Evolutionary conservation across 345 rosid species (phyloP), one percentile per base, ranked within the genome.

Genomic region (Pelargonium nanum): DNA sequence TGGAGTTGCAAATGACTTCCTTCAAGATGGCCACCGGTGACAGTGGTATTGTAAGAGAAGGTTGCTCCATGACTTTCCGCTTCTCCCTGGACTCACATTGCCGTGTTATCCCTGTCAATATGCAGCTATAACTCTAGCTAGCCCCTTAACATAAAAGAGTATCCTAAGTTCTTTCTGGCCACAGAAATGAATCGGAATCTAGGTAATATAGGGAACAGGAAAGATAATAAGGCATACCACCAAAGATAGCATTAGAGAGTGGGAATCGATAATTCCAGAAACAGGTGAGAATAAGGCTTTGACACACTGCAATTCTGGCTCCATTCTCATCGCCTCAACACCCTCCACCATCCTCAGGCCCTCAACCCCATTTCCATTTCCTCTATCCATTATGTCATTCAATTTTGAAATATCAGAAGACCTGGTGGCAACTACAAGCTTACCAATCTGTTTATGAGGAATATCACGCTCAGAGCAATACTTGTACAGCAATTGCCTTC

Each of bases 241-340:
- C 64, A 92, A 67, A 63, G 93, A 83, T 10, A 92, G 77, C 95
- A 92, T 87, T 53, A 92, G 74, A 32, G 91, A 81, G 77, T 92
- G 96, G 13, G 81, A 59, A 78, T 92, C 95, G 13, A 92, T 67
- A 48, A 92, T 86, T 55, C 96, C 96, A 61, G 98, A 79, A 54
- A 71, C 65, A 63, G 95, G 88, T 12, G 95, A 92, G 15, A 83
- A 61, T 60, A 92, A 75, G 6, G 98, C 98, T 68, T 83, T 89
- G 26, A 77, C 86, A 58, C 96, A 92, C 6, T 80, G 78, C 77
- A 92, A 72, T 28, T 77, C 68, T 44, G 96, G 95, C 63, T 92
- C 98, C 86, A 89, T 81, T 65, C 73, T 77, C 83, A 76, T 68
- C 26, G 93, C 93, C 61, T 87, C 89, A n/a, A 71, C 73, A 59